Conservation (phyloP, 257 asterid genomes). For the Voacanga thouarsii region DNA sequence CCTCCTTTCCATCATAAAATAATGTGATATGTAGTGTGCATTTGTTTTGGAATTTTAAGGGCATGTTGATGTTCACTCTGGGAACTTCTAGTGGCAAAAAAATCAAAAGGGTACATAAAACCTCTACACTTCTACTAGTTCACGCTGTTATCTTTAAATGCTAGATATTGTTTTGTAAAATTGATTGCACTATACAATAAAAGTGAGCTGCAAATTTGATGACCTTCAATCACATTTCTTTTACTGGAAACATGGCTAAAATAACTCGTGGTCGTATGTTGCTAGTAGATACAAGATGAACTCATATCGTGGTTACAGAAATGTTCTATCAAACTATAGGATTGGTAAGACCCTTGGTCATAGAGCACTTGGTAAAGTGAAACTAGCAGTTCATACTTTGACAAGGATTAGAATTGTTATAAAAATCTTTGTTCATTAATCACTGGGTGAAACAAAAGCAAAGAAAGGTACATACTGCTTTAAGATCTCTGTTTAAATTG, state of each 20-base stretch:
- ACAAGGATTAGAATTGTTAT: slow-evolving; percentile 60
- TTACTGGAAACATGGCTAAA: neutral
- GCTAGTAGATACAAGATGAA: slow-evolving; percentile 19
- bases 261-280: slow-evolving; percentile 1
- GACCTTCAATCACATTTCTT: neutral
- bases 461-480: slow-evolving; percentile 14
- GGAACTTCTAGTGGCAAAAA: neutral
- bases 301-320: slow-evolving; percentile 3
- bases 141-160: neutral
- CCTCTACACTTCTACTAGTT: neutral
- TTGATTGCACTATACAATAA: neutral
- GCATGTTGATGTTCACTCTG: neutral
- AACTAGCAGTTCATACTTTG: slow-evolving; percentile 49
- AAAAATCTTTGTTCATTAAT: slow-evolving; percentile 51
- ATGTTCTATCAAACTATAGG: slow-evolving; percentile 34
- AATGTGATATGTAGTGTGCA: neutral
- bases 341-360: slow-evolving; percentile 53
- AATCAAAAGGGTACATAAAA: neutral
- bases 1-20: neutral
- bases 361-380: slow-evolving; percentile 63
- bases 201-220: neutral
- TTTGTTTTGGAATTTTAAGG: neutral
- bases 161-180: neutral
- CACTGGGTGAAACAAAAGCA: slow-evolving; percentile 29
- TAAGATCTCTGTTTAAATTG: neutral